These are phyloP conservation scores for Ceratorhiza oryzae-sativae DNA, from an alignment of 1,284 basidiomycete genomes.

Conservation along the genomic window DNA sequence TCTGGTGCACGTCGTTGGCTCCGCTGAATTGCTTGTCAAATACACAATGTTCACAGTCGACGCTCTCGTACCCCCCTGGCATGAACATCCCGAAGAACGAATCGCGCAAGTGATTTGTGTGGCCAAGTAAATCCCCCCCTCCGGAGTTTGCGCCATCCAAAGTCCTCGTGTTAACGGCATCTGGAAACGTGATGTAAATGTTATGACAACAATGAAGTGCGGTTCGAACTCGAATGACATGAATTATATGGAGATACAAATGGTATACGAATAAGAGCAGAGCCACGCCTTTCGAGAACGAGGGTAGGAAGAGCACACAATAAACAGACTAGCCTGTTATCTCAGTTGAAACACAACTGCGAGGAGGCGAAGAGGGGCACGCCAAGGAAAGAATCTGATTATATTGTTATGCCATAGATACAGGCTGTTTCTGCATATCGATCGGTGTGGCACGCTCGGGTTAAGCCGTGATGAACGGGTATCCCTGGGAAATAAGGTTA, in stretches of 20 bases:
- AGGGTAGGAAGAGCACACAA: background rate
- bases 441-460: background rate
- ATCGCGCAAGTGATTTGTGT: background rate
- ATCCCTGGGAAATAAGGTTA: background rate
- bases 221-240: background rate
- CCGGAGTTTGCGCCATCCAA: background rate
- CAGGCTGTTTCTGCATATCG: background rate
- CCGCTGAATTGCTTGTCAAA: too few relatives aligned
- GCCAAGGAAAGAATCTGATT: background rate
- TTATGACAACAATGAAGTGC: background rate
- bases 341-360: background rate
- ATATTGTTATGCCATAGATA: too few relatives aligned
- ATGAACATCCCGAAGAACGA: slow-evolving; percentile 1
- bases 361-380: background rate
- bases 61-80: background rate
- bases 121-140: background rate
- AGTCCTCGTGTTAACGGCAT: background rate
- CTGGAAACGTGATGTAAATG: background rate
- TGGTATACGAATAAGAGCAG: background rate
- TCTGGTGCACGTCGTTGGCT: too few relatives aligned
- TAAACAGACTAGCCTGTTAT: background rate
- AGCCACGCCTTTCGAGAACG: background rate
- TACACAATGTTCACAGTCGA: too few relatives aligned
- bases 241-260: background rate
- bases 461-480: background rate